These are phyloP conservation scores for Lactarius pseudohatsudake DNA, from an alignment of 768 basidiomycete species.

Conservation along the genomic window DNA sequence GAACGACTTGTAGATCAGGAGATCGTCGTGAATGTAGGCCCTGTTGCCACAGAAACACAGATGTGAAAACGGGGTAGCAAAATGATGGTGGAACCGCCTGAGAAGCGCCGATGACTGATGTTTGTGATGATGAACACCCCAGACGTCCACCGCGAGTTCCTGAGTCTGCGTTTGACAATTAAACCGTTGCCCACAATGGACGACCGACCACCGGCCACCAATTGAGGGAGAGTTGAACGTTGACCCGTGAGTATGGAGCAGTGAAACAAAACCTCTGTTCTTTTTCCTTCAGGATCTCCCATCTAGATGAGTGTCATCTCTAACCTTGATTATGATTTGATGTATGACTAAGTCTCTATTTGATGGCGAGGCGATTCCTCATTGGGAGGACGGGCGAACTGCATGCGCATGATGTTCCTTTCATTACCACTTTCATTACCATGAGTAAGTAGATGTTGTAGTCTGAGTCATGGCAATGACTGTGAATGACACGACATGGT, in stretches of 20 bases:
- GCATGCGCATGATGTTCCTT: background rate
- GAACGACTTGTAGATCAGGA: conserved; percentile 6
- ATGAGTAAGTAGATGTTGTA: background rate
- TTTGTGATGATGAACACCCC: background rate
- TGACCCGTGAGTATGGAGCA: background rate
- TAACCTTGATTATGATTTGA: background rate
- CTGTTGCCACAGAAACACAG: conserved; percentile 12
- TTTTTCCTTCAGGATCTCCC: background rate
- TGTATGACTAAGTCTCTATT: background rate
- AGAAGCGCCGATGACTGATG: background rate
- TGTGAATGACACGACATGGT: background rate
- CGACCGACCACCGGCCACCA: background rate
- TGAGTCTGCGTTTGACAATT: background rate
- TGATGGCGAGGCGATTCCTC: background rate
- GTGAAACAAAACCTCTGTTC: background rate
- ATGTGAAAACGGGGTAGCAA: background rate
- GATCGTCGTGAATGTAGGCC: background rate
- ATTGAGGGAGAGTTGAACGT: background rate
- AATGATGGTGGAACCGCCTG: background rate
- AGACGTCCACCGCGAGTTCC: background rate
- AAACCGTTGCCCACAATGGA: background rate
- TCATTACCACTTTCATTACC: too few species aligned
- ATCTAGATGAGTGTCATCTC: background rate
- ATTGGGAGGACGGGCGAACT: background rate
- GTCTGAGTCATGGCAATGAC: background rate